phyloP scores from a whole-genome alignment of 1,139 yeast species.

The Geotrichum reessii region DNA sequence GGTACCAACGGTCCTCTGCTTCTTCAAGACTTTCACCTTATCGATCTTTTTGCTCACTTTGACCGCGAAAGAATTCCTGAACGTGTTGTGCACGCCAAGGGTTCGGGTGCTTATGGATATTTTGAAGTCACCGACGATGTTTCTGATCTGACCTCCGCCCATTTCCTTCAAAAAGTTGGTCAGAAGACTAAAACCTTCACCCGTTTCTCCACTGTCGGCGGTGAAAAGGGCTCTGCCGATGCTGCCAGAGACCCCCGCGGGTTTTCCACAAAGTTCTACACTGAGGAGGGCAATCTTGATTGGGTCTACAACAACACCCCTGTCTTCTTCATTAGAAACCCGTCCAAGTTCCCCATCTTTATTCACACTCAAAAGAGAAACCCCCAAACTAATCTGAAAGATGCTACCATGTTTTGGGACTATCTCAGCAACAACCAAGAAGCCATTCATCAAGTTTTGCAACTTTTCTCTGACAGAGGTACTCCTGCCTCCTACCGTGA shows the following conservation, averaged over 20 bases:
- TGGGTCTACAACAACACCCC: conserved; percentile 90
- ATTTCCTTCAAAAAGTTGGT: conserved; percentile 66
- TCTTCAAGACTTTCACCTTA: conserved; percentile 70
- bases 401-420: conserved; percentile 67
- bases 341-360: conserved; percentile 80
- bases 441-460: conserved; percentile 57
- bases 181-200: conserved; percentile 69
- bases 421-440: conserved; percentile 60
- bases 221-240: conserved; percentile 79
- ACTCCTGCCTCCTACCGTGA: conserved; percentile 59
- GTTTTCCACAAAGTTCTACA: conserved; percentile 73
- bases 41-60: conserved; percentile 74
- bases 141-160: conserved; percentile 64
- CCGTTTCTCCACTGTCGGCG: conserved; percentile 86
- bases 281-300: conserved; percentile 84
- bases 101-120: conserved; percentile 78
- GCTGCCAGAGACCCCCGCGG: conserved; percentile 91
- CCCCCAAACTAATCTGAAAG: conserved; percentile 79
- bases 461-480: conserved; percentile 65
- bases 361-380: conserved; percentile 86
- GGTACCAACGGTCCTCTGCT: conserved; percentile 72
- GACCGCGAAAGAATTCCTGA: conserved; percentile 87
- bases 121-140: conserved; percentile 81
- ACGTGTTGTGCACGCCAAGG: conserved; percentile 87
- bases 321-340: conserved; percentile 79